phyloP scores from a whole-genome alignment of 1,284 basidiomycete species.

The Rhizoctonia solani region DNA sequence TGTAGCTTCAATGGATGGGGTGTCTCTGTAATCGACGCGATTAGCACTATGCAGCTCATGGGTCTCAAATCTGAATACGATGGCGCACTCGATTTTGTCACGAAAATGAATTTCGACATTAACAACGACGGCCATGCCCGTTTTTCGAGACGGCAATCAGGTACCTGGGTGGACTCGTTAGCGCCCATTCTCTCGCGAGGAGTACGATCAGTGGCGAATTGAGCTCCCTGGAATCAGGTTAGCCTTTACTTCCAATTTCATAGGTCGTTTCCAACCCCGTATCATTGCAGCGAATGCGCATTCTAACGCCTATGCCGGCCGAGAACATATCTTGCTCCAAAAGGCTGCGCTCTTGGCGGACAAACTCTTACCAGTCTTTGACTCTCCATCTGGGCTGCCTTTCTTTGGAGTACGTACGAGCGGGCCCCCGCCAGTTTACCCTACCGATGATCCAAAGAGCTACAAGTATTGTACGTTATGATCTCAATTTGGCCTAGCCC shows the following conservation, averaged over 20 bases:
- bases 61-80: conserved; percentile 77
- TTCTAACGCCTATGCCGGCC: not conserved
- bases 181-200: conserved; percentile 75
- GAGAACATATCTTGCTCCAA: conserved; percentile 47
- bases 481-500: not conserved
- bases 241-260: not conserved
- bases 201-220: conserved; percentile 8
- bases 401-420: conserved; percentile 54
- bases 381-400: conserved; percentile 55
- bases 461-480: conserved; percentile 48
- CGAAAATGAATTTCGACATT: conserved; percentile 62
- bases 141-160: conserved; percentile 89
- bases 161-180: conserved; percentile 82
- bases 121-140: conserved; percentile 51
- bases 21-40: conserved; percentile 76
- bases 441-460: conserved; percentile 14
- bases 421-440: not conserved
- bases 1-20: conserved; percentile 86
- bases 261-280: no score
- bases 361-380: conserved; percentile 57
- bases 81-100: conserved; percentile 71
- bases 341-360: conserved; percentile 59
- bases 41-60: conserved; percentile 91
- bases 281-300: not conserved
- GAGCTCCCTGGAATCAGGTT: conserved; percentile 11